phyloP scores from a whole-genome alignment of 1,284 basidiomycete species.

The Pseudozyma thailandica region DNA sequence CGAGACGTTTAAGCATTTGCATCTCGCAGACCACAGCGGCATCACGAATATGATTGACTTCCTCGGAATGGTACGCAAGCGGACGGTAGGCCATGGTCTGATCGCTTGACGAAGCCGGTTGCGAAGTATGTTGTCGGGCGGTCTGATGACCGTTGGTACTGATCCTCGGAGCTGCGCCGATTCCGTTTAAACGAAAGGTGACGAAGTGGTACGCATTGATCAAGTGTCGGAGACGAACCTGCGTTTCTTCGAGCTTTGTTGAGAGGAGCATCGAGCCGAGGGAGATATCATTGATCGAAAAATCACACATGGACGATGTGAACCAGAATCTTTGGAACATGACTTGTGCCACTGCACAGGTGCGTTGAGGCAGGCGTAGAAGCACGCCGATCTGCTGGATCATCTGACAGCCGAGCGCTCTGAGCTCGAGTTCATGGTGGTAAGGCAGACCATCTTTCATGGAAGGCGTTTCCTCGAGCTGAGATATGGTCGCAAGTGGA shows the following conservation, averaged over 20 bases:
- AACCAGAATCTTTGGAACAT: constrained; percentile 97
- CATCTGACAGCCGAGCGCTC: constrained; percentile 81
- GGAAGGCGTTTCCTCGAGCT: constrained; percentile 83
- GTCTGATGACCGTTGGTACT: background rate
- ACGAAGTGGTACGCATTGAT: constrained; percentile 93
- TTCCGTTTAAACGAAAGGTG: constrained; percentile 4
- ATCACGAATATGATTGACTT: constrained; percentile 70
- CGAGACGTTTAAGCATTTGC: constrained; percentile 86
- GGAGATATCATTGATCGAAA: constrained; percentile 87
- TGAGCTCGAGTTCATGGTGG: constrained; percentile 84
- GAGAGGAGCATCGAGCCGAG: constrained; percentile 94
- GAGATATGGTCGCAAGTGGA: constrained; percentile 82
- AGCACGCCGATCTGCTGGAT: constrained; percentile 94
- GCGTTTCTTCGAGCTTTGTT: constrained; percentile 94
- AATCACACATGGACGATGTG: constrained; percentile 91
- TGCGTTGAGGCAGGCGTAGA: constrained; percentile 92
- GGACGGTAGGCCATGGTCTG: constrained; percentile 73
- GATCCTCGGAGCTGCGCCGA: background rate
- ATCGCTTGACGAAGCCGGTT: background rate
- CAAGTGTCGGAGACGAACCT: constrained; percentile 87
- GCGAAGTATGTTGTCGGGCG: background rate
- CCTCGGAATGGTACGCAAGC: constrained; percentile 9
- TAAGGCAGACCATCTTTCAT: constrained; percentile 80
- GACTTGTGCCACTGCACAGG: constrained; percentile 94
- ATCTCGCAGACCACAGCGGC: constrained; percentile 93